Conservation (phyloP, 805 yeast species). For the Tanozyma kutaoensis region DNA sequence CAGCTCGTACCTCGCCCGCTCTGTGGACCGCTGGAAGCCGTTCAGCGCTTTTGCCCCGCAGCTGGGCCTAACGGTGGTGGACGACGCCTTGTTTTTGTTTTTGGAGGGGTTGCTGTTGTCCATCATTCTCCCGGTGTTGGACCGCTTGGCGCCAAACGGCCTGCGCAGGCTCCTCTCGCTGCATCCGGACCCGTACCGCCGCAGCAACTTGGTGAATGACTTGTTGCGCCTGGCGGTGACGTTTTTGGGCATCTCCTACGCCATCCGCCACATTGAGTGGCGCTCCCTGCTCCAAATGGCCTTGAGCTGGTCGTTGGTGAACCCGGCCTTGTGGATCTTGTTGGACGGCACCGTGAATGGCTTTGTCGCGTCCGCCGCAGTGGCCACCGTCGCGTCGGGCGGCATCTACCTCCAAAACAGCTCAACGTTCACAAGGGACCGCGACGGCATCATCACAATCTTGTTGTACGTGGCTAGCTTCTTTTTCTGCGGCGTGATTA, state of each 20-base stretch:
- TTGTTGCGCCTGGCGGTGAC: conserved; percentile 36
- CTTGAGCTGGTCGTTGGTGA: conserved; percentile 46
- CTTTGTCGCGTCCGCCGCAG: conserved; percentile 23
- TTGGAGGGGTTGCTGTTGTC: conserved; percentile 50
- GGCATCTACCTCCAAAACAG: conserved; percentile 16
- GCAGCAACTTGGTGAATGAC: conserved; percentile 21
- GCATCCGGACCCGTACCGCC: conserved; percentile 20
- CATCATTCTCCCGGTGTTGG: conserved; percentile 34
- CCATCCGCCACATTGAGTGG: conserved; percentile 62
- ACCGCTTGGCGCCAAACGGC: conserved; percentile 14
- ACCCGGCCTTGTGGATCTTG: conserved; percentile 54
- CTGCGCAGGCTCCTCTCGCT: conserved; percentile 22
- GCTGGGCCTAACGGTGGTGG: conserved; percentile 3
- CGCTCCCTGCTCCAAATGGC: conserved; percentile 50
- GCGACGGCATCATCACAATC: conserved; percentile 24
- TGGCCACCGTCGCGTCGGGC: conserved; percentile 17
- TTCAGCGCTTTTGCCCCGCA: conserved; percentile 1
- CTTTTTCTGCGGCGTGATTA: conserved; percentile 49
- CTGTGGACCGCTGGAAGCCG: conserved; percentile 12
- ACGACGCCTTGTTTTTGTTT: conserved; percentile 14
- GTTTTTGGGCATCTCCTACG: conserved; percentile 58
- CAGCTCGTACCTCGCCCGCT: conserved; percentile 15
- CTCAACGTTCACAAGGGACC: conserved; percentile 6
- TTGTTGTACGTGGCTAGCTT: conserved; percentile 48
- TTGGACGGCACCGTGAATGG: conserved; percentile 49